Conservation (phyloP, 1,284 basidiomycete species). For the Stereum hirsutum region DNA sequence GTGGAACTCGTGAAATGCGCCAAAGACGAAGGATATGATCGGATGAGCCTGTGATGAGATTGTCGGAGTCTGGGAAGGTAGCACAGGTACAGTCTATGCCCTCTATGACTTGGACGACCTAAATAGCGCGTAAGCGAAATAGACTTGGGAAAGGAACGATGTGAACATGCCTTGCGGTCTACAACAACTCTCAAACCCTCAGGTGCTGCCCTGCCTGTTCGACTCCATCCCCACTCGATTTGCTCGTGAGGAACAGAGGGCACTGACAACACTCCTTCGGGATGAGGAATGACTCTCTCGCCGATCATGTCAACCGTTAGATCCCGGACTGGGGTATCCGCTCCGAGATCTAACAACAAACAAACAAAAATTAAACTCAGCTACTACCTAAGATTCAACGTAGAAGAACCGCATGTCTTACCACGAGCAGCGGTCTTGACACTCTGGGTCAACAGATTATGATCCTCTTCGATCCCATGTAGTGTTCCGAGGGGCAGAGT, state of each 20-base stretch:
- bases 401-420: slow-evolving; percentile 19
- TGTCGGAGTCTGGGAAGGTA: slow-evolving; percentile 62
- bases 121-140: slow-evolving; percentile 8
- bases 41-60: slow-evolving; percentile 68
- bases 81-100: slow-evolving; percentile 67
- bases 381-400: slow-evolving; percentile 14
- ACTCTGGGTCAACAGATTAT: slow-evolving; percentile 52
- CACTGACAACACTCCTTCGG: slow-evolving; percentile 46
- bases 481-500: slow-evolving; percentile 62
- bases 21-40: slow-evolving; percentile 77
- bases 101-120: slow-evolving; percentile 73
- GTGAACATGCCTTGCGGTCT: slow-evolving; percentile 44
- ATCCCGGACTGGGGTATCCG: slow-evolving; percentile 33
- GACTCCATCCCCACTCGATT: slow-evolving; percentile 49
- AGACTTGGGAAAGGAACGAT: not conserved
- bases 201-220: slow-evolving; percentile 23
- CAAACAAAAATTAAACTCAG: too few species aligned
- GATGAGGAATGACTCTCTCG: slow-evolving; percentile 58
- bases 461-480: slow-evolving; percentile 78
- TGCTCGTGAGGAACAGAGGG: slow-evolving; percentile 60
- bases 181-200: slow-evolving; percentile 52
- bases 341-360: slow-evolving; percentile 39
- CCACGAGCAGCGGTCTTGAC: slow-evolving; percentile 46
- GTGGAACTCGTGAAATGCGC: slow-evolving; percentile 27
- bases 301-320: slow-evolving; percentile 49